Conservation (phyloP, 352 stramenopile genomes). For the Thraustotheca clavata region DNA sequence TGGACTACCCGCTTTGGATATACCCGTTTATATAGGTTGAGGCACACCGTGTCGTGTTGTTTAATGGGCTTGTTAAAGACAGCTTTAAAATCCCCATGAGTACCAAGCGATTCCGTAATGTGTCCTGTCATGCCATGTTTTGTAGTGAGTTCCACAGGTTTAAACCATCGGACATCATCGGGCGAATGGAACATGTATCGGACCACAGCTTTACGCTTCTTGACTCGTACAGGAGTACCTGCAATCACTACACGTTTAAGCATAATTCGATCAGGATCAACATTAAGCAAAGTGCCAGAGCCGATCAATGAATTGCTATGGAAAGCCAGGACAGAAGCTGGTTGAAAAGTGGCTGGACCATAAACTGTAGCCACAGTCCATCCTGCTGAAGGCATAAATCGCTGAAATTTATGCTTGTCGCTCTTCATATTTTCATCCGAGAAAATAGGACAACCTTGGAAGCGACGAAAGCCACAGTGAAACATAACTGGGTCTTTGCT, state of each 20-base stretch:
- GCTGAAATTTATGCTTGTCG: conserved; percentile 98
- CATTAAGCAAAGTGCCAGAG: conserved; percentile 90
- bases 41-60: conserved; percentile 98
- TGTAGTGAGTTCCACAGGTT: conserved; percentile 94
- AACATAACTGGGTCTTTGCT: conserved; percentile 95
- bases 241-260: conserved; percentile 98
- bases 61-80: conserved; percentile 99
- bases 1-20: conserved; percentile 94
- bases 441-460: conserved; percentile 90
- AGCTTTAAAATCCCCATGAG: conserved; percentile 98
- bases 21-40: conserved; percentile 99
- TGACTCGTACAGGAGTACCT: conserved; percentile 97
- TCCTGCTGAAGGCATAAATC: conserved; percentile 89
- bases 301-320: conserved; percentile 87
- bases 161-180: conserved; percentile 98
- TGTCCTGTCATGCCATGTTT: conserved; percentile 98
- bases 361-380: conserved; percentile 89
- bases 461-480: conserved; percentile 95
- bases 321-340: conserved; percentile 94
- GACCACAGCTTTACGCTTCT: conserved; percentile 96
- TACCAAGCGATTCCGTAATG: conserved; percentile 97
- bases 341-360: conserved; percentile 94
- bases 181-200: conserved; percentile 99
- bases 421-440: conserved; percentile 97
- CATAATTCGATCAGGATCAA: conserved; percentile 96